A percentile compares a stretch with the other conserved stretches of the same genome.
phyloP scores from a whole-genome alignment of 139 green algal species.

The Chlamydomonas sp. region DNA sequence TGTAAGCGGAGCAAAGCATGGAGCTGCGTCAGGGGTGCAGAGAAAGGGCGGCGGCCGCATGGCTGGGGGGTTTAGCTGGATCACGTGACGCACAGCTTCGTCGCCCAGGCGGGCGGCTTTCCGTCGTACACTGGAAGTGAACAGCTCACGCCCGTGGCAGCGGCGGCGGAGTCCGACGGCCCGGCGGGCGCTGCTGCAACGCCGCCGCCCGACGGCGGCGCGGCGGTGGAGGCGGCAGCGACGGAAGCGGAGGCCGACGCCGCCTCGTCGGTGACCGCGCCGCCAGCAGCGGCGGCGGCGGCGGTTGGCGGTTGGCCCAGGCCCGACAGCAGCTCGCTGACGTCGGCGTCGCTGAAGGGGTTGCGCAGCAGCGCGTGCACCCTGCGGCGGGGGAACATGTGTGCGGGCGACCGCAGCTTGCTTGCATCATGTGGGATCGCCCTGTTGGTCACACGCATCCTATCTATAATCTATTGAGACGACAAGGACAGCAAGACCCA shows the following conservation, averaged over 20 bases:
- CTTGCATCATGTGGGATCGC: too few species aligned
- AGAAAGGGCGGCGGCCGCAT: too few species aligned
- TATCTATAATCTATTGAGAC: neutral
- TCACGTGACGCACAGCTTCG: constrained; percentile 61
- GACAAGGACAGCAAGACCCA: neutral
- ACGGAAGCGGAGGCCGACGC: neutral
- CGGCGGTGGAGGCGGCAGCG: neutral
- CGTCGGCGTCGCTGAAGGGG: constrained; percentile 53
- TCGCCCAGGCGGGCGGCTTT: constrained; percentile 50
- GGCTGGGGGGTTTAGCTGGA: constrained; percentile 42
- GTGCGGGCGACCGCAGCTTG: neutral
- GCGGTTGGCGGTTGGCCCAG: neutral
- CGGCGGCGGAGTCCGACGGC: neutral
- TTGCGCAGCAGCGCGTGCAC: constrained; percentile 54
- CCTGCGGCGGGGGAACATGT: neutral
- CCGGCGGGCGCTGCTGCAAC: neutral
- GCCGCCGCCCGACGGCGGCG: neutral
- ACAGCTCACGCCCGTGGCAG: constrained; percentile 5
- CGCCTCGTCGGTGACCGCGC: neutral
- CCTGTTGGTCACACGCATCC: too few species aligned
- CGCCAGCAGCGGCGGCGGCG: neutral
- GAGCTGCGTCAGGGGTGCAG: too few species aligned
- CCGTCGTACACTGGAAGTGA: constrained; percentile 47
- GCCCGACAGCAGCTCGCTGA: neutral
- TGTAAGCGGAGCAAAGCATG: too few species aligned